Evolutionary conservation across 1,284 basidiomycete genomes (phyloP).

Genomic region (Thecaphora thlaspeos): DNA sequence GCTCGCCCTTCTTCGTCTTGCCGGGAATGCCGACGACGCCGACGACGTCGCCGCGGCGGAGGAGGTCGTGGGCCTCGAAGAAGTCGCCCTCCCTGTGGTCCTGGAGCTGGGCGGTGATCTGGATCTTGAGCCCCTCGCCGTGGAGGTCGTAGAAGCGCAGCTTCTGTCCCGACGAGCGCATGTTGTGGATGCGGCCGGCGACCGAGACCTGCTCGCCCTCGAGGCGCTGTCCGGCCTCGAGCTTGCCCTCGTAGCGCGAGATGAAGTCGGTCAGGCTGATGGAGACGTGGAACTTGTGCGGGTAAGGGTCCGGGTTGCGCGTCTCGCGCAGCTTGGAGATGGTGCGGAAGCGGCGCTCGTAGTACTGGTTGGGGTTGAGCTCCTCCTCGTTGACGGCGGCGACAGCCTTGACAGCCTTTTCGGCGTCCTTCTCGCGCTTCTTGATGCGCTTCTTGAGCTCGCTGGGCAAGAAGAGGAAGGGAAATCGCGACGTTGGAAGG

Average conservation of each 20-base stretch:
- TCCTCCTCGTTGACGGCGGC: constrained; percentile 42
- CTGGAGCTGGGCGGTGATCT: constrained; percentile 91
- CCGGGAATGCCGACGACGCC: constrained; percentile 85
- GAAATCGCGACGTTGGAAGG: not conserved
- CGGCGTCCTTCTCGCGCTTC: constrained; percentile 77
- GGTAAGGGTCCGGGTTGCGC: constrained; percentile 82
- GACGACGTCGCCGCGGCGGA: constrained; percentile 93
- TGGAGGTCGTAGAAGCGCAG: constrained; percentile 94
- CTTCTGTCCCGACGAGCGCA: constrained; percentile 78
- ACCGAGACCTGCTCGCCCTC: constrained; percentile 63
- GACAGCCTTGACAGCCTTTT: constrained; percentile 72
- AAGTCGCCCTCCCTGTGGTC: constrained; percentile 65
- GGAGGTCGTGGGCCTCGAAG: constrained; percentile 73
- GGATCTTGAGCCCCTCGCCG: constrained; percentile 87
- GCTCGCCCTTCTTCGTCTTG: constrained; percentile 93
- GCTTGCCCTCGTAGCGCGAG: constrained; percentile 68
- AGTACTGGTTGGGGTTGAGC: constrained; percentile 74
- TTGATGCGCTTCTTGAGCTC: constrained; percentile 50
- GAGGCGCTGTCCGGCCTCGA: constrained; percentile 50
- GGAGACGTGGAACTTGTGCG: constrained; percentile 96
- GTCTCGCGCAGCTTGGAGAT: constrained; percentile 83
- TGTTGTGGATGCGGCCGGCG: constrained; percentile 88
- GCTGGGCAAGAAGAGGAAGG: constrained; percentile 1
- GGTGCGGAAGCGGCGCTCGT: constrained; percentile 83
- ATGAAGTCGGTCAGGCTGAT: constrained; percentile 78